These are phyloP conservation scores for Claviceps digitariae DNA, from an alignment of 2,329 filamentous ascomycete species.

Conservation along the genomic window DNA sequence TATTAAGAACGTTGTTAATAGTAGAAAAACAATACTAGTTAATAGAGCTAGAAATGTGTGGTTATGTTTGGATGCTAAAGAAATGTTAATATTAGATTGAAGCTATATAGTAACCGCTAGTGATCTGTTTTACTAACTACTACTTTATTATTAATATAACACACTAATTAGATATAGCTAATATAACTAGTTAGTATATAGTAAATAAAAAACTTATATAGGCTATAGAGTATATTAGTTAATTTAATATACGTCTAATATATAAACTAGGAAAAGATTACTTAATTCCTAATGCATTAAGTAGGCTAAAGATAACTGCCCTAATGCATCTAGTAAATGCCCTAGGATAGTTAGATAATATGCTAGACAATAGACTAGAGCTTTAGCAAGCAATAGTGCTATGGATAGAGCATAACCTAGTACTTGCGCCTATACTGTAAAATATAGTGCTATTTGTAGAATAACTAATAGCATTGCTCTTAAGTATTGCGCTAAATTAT, in stretches of 20 bases:
- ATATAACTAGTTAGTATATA: neutral
- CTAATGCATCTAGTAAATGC: too few species aligned
- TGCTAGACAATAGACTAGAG: neutral
- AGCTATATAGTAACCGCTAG: neutral
- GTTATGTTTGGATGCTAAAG: neutral
- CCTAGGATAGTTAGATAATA: neutral
- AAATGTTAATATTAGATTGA: neutral
- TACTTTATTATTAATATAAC: neutral
- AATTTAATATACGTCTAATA: neutral
- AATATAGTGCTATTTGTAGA: neutral
- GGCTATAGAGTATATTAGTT: too few species aligned
- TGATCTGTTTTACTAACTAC: neutral
- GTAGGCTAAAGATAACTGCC: too few species aligned
- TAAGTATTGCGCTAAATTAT: neutral
- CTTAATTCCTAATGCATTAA: too few species aligned
- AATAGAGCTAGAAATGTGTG: neutral
- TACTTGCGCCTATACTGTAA: neutral
- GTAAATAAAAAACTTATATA: neutral
- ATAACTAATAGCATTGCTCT: neutral
- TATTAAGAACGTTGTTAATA: neutral
- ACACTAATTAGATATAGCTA: neutral
- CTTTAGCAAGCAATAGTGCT: neutral
- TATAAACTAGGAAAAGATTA: neutral
- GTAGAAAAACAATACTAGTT: neutral
- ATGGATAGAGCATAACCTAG: neutral